Percentiles rank a stretch among this genome's conserved stretches.
phyloP scores from a whole-genome alignment of 169 alveolate species.

The Perkinsus olseni region DNA sequence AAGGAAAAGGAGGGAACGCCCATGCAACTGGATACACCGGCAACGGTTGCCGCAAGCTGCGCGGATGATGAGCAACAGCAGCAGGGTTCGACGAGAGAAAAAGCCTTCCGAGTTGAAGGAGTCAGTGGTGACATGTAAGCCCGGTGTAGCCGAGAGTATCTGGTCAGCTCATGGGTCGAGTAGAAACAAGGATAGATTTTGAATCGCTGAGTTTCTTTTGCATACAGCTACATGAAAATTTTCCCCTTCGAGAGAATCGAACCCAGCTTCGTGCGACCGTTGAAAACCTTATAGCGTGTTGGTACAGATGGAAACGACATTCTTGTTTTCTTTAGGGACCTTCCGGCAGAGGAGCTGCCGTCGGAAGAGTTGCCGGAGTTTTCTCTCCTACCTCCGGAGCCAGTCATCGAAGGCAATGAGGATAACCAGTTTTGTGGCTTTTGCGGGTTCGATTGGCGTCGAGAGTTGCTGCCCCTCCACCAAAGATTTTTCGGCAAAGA shows the following conservation, averaged over 20 bases:
- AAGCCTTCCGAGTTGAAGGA: not conserved
- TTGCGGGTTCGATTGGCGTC: not conserved
- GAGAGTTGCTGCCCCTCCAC: not conserved
- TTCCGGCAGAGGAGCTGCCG: not conserved
- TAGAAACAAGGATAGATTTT: not conserved
- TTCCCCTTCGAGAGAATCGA: too few relatives aligned
- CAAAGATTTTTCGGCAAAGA: not conserved
- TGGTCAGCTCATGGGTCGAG: too few relatives aligned
- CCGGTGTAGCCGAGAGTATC: too few relatives aligned
- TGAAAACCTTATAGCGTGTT: too few relatives aligned
- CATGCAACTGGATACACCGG: not conserved
- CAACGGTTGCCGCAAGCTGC: not conserved
- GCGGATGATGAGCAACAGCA: not conserved
- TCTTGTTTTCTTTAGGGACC: not conserved
- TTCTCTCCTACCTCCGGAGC: not conserved
- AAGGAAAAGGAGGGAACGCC: too few relatives aligned
- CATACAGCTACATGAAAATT: not conserved
- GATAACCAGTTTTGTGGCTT: not conserved
- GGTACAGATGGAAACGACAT: too few relatives aligned
- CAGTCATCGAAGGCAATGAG: not conserved
- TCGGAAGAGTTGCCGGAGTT: not conserved
- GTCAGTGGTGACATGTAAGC: not conserved
- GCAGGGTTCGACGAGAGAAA: not conserved
- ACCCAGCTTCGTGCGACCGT: too few relatives aligned
- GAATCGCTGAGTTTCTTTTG: not conserved